Percentiles rank a stretch among this genome's conserved stretches.
Conservation (phyloP, 2,329 filamentous ascomycete genomes). For the Neospermospora avenae region DNA sequence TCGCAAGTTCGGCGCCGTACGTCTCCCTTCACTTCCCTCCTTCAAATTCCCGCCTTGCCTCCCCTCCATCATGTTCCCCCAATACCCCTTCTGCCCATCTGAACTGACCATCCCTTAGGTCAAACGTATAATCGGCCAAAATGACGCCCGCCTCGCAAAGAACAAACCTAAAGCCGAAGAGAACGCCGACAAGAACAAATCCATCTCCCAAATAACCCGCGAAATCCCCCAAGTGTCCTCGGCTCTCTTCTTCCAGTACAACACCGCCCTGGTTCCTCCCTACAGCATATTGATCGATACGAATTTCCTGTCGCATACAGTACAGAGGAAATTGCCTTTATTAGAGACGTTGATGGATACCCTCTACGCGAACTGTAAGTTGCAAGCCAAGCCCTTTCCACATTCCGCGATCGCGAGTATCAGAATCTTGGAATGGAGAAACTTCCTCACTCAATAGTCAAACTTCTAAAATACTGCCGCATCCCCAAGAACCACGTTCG, state of each 20-base stretch:
- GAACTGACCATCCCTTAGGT: too few relatives aligned
- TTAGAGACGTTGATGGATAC: conserved; percentile 91
- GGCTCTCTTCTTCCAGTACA: conserved; percentile 84
- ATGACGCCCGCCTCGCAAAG: conserved; percentile 77
- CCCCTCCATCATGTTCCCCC: not conserved
- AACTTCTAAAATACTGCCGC: too few relatives aligned
- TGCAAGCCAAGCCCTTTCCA: too few relatives aligned
- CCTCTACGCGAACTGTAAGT: conserved; percentile 89
- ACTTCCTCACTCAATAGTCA: too few relatives aligned
- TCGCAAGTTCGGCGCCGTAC: conserved; percentile 77
- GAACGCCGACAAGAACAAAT: conserved; percentile 53
- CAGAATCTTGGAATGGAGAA: too few relatives aligned
- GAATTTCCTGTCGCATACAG: conserved; percentile 87
- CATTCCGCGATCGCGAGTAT: too few relatives aligned
- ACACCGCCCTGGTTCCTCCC: conserved; percentile 79
- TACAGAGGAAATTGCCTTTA: conserved; percentile 85
- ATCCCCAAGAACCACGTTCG: too few relatives aligned
- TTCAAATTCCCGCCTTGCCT: not conserved
- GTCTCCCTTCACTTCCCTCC: conserved; percentile 16
- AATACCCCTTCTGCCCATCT: conserved; percentile 12
- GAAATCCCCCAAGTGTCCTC: conserved; percentile 81
- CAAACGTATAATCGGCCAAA: conserved; percentile 79
- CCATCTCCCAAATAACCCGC: conserved; percentile 61
- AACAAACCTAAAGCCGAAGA: conserved; percentile 68
- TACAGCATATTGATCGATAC: conserved; percentile 71